Conservation (phyloP, 371 early-diverging fungal genomes). For the Dinochytrium kinnereticum region DNA sequence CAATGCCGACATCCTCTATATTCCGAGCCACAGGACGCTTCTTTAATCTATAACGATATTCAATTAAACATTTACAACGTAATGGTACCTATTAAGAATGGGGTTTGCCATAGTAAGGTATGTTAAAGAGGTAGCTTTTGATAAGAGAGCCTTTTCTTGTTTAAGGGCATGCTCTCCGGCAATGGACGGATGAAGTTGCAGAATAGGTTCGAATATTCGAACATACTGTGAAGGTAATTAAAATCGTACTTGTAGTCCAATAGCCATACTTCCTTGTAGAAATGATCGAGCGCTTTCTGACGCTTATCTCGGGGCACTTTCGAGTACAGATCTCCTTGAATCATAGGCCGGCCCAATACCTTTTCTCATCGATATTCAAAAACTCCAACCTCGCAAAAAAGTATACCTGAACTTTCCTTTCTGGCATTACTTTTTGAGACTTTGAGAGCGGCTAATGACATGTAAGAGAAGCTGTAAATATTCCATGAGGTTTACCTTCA, state of each 20-base stretch:
- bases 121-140: conserved; percentile 6
- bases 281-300: conserved; percentile 42
- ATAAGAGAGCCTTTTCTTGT: conserved; percentile 26
- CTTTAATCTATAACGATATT: conserved; percentile 32
- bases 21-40: conserved; percentile 38
- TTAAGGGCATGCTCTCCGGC: conserved; percentile 51
- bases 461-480: no score
- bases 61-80: not conserved
- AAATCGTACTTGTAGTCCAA: not conserved
- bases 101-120: conserved; percentile 25
- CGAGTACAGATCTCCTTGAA: conserved; percentile 5
- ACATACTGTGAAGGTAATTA: not conserved
- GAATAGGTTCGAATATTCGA: conserved; percentile 44
- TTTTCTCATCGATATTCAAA: no score
- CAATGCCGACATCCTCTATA: conserved; percentile 44
- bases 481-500: no score
- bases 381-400: no score
- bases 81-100: not conserved
- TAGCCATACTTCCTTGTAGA: conserved; percentile 31
- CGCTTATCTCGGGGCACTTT: conserved; percentile 38
- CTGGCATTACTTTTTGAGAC: not conserved
- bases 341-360: not conserved
- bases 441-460: not conserved
- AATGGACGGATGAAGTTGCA: conserved; percentile 23
- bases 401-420: no score